A percentile compares a stretch with the other conserved stretches of the same genome.
Evolutionary conservation across 2,329 filamentous ascomycete species (phyloP).

Genomic region (Zasmidium angulare): DNA sequence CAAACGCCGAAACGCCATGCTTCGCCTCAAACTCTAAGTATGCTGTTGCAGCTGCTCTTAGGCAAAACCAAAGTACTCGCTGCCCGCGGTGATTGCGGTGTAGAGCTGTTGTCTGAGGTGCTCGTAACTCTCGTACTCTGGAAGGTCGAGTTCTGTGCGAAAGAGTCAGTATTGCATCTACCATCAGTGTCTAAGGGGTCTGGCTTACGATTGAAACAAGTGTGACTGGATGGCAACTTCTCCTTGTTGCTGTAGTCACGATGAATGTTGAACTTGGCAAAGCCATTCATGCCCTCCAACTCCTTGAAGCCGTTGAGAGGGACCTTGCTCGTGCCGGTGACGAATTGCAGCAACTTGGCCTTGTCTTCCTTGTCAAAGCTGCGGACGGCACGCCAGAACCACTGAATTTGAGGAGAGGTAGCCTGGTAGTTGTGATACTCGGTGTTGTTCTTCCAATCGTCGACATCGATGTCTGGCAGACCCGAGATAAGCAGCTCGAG

Average conservation of each 20-base stretch:
- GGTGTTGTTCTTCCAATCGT: conserved; percentile 98
- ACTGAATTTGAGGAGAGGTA: conserved; percentile 94
- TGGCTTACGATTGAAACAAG: conserved; percentile 96
- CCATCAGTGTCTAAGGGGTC: background rate
- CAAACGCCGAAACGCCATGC: conserved; percentile 3
- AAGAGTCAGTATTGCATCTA: conserved; percentile 36
- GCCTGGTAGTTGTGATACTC: conserved; percentile 98
- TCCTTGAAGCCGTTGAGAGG: conserved; percentile 98
- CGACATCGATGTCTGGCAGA: conserved; percentile 92
- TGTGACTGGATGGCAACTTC: conserved; percentile 91
- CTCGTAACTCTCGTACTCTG: conserved; percentile 97
- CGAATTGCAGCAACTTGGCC: conserved; percentile 94
- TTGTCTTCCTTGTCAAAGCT: conserved; percentile 99
- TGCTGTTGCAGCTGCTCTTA: conserved; percentile 48
- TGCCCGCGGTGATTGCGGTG: conserved; percentile 96
- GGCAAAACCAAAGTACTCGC: conserved; percentile 96
- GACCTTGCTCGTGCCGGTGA: conserved; percentile 97
- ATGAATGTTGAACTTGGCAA: conserved; percentile 98
- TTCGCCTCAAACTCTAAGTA: conserved; percentile 3
- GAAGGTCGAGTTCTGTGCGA: conserved; percentile 85
- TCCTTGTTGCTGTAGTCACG: conserved; percentile 97
- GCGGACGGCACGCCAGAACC: conserved; percentile 98
- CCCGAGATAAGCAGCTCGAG: conserved; percentile 95
- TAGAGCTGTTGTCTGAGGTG: conserved; percentile 80
- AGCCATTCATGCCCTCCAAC: conserved; percentile 97